Evolutionary conservation across 129 eudicot species (phyloP), one percentile per base, ranked within the genome.

Genomic region (Scalesia atractyloides): DNA sequence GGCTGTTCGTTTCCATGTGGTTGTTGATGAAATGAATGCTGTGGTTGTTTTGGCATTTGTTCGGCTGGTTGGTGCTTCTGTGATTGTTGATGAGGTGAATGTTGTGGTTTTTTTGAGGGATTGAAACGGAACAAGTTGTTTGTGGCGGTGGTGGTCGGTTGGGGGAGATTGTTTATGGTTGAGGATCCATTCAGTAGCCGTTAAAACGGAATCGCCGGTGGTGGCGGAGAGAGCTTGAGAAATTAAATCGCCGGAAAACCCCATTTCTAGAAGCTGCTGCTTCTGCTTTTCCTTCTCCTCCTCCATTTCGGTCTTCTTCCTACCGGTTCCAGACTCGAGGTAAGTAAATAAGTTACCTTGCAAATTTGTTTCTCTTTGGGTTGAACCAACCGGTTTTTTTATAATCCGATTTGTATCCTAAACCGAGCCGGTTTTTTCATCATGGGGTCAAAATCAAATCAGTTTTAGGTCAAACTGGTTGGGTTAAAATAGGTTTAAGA

Each of bases 171-270:
- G 47, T 58, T 20, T 34, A 8, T 65, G 82, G 76, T 60, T 69
- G 81, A 92, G 91, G 34, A 92, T 79, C 91, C 91, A 92, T 66
- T 89, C 91, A 63, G 92, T 77, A 73, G 98, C 98, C 63, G 66
- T 68, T 75, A 77, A 51, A 70, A 83, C 5, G 71, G 87, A 82
- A 5, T 75, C 59, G 76, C 91, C 91, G 78, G 73, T 87, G 64
- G 86, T 85, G 80, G 88, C 86, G 17, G 82, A 63, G 24, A 92
- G 86, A 26, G 98, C 96, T 75, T 89, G 77, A 60, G 86, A 71
- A 46, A 81, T 91, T n/a, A 83, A 61, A 8, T 86, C 94, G 15
- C 58, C 50, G 50, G 96, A 19, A 85, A 92, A 92, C 18, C 98
- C 98, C 98, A 92, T 92, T 79, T 75, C 89, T 7, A 81, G 74